Evolutionary conservation across 805 yeast genomes (phyloP), one percentile per base, ranked within the genome.

Genomic region (Ogataea methylovora): DNA sequence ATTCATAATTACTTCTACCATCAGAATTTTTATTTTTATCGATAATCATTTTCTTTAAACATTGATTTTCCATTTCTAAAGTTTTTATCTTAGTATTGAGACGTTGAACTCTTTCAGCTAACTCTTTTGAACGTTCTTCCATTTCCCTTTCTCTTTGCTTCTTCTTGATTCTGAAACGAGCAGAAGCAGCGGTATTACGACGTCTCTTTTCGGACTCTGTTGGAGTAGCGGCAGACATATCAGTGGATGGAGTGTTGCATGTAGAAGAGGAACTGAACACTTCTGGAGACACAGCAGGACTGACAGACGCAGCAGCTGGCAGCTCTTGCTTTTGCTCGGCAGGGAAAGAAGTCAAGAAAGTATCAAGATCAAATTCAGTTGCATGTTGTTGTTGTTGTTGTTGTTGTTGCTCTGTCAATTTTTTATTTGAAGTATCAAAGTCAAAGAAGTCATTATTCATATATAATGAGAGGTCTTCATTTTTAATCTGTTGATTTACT

Each of bases 181-280:
- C 84, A 29, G 76, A 68, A 0, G 85, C 85, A 4, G 76, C 75
- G 2, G 84, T 74, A 49, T 76, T 76, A 41, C 81, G 60, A 37
- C 71, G 60, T 41, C 77, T 63, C 48, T 75, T 76, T 40, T 74
- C 79, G 8, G 15, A 12, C 20, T 25, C 32, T 12, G 32, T 15
- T 3, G 19, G 11, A 11, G n/a, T 11, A 27, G 15, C 11, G 11
- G n/a, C 7, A 17, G 8, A 22, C 11, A 22, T 8, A 8, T 8
- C 10, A 22, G 24, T 22, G 8, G 24, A 22, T 22, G 24, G 24
- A 22, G 24, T 22, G 11, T 8, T 11, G 10, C 10, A 11, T 8
- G 24, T 22, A 22, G 24, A 22, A 8, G 11, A 8, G 11, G 24
- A 22, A 22, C 10, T 8, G n/a, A 22, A 22, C 10, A 22, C 10